Percentiles rank a stretch among this genome's conserved stretches.
Evolutionary conservation across 169 alveolate genomes (phyloP).

Genomic region (Babesia bigemina): DNA sequence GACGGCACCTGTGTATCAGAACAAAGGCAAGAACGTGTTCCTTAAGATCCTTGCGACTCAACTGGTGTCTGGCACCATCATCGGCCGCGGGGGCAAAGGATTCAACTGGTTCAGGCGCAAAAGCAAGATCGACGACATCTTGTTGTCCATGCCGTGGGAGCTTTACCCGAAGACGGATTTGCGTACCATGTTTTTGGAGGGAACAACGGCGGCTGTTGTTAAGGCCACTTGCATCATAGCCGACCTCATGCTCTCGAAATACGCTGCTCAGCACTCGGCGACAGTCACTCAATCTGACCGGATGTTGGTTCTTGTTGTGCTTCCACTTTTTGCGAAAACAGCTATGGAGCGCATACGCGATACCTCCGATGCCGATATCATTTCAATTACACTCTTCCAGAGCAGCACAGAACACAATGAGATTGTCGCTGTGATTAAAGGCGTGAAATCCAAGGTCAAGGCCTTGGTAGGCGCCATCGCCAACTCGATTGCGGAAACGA

Average conservation of each 20-base stretch:
- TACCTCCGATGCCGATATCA: slow-evolving; percentile 12
- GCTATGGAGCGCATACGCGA: slow-evolving; percentile 48
- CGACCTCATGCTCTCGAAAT: slow-evolving; percentile 63
- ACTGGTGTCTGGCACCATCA: slow-evolving; percentile 67
- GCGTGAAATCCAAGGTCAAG: slow-evolving; percentile 50
- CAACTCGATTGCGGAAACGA: slow-evolving; percentile 54
- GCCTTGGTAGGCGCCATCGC: slow-evolving; percentile 49
- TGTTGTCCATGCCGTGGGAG: slow-evolving; percentile 72
- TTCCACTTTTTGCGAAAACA: slow-evolving; percentile 39
- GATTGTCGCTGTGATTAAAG: slow-evolving; percentile 59
- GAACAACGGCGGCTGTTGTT: slow-evolving; percentile 50
- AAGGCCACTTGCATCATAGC: slow-evolving; percentile 64
- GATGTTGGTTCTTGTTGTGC: slow-evolving; percentile 66
- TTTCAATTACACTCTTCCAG: slow-evolving; percentile 58
- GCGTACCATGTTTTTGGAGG: slow-evolving; percentile 56
- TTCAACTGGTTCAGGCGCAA: slow-evolving; percentile 69
- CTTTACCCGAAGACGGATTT: slow-evolving; percentile 65
- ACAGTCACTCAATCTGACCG: slow-evolving; percentile 7
- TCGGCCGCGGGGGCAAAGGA: slow-evolving; percentile 70
- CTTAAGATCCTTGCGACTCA: slow-evolving; percentile 66
- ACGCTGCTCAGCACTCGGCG: slow-evolving; percentile 23
- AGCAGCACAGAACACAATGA: slow-evolving; percentile 47
- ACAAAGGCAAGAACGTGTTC: slow-evolving; percentile 31
- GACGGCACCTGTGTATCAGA: not conserved
- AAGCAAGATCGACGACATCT: slow-evolving; percentile 61